Percentiles rank a stretch among this genome's conserved stretches.
Evolutionary conservation across 106 monocot species (phyloP).

Genomic region (Xerophyta viscosa): DNA sequence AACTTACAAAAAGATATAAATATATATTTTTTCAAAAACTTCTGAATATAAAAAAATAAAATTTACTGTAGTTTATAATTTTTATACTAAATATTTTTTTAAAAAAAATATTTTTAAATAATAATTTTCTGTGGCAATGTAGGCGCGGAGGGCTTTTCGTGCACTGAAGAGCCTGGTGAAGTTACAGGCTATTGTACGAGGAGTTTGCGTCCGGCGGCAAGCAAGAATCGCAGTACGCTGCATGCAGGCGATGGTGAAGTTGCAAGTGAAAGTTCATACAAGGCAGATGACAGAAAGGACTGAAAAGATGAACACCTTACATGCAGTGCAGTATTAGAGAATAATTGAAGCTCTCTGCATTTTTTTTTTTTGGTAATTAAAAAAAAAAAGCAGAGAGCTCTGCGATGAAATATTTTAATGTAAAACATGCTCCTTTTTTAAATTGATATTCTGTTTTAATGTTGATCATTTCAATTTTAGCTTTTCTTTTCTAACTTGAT

Average conservation of each 20-base stretch:
- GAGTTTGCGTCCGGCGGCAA: constrained; percentile 27
- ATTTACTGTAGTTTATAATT: too few relatives aligned
- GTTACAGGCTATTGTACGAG: constrained; percentile 36
- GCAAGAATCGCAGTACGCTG: constrained; percentile 23
- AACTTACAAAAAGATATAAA: too few relatives aligned
- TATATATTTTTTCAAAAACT: too few relatives aligned
- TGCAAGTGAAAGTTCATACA: constrained; percentile 34
- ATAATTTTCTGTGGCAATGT: not conserved
- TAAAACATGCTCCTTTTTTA: too few relatives aligned
- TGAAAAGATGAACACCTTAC: not conserved
- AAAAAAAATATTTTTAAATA: constrained; percentile 3
- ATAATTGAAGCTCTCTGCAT: not conserved
- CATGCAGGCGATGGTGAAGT: constrained; percentile 41
- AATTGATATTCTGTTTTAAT: too few relatives aligned
- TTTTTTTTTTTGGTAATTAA: too few relatives aligned
- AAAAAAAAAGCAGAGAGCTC: too few relatives aligned
- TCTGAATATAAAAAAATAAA: too few relatives aligned
- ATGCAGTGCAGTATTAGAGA: not conserved
- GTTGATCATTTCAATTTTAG: too few relatives aligned
- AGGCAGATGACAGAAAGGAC: constrained; percentile 8
- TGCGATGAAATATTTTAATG: too few relatives aligned
- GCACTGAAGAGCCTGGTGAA: constrained; percentile 39
- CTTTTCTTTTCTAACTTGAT: too few relatives aligned
- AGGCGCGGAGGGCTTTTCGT: constrained; percentile 27
- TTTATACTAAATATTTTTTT: too few relatives aligned